Base-by-base conservation (phyloP, 2,329 filamentous ascomycete species). In the Fusarium goolgardi region DNA sequence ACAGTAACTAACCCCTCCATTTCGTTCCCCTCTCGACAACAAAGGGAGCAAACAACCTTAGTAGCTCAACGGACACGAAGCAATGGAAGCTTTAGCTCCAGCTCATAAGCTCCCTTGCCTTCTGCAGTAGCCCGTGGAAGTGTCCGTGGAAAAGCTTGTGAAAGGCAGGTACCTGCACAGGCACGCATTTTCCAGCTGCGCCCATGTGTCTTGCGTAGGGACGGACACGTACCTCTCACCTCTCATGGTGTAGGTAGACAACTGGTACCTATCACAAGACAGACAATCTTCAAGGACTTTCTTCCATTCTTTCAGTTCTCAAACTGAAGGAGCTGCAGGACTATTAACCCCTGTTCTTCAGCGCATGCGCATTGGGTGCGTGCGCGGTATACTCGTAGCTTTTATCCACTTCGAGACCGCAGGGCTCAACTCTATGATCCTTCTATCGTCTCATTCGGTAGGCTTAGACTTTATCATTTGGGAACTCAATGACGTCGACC, bases 401-500 rank as follows among this genome's bases (percentile, higher is more conserved):
- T 39, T 43, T 53, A 62, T 63, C 67, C 60, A 70, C 59, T 34
- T 58, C 41, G 37, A 34, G 35, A 45, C 55, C 52, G 44, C 56
- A 27, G 46, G 49, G 51, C 23, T 51, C 57, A 62, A 54, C 58
- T 67, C 56, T 52, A 69, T 69, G 66, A 65, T 63, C 59, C 52
- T 51, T 57, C 35, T 43, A 63, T 63, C 49, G 44, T 67, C 63
- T 54, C 62, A 59, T 51, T 55, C 40, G 62, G 51, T 47, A 69
- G 65, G 45, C 49, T 50, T 60, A 53, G 46, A 67, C 37, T 63
- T 52, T 37, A 63, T 67, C 50, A 44, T 55, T 44, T 62, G 53
- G 32, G 64, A 53, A 58, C 52, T 70, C 66, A 69, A 69, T 70
- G 66, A 69, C 66, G 66, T 70, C 62, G 62, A 69, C 51, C 64